Base-by-base conservation (phyloP, 1,139 yeast species). In the Arxiozyma bovina region DNA sequence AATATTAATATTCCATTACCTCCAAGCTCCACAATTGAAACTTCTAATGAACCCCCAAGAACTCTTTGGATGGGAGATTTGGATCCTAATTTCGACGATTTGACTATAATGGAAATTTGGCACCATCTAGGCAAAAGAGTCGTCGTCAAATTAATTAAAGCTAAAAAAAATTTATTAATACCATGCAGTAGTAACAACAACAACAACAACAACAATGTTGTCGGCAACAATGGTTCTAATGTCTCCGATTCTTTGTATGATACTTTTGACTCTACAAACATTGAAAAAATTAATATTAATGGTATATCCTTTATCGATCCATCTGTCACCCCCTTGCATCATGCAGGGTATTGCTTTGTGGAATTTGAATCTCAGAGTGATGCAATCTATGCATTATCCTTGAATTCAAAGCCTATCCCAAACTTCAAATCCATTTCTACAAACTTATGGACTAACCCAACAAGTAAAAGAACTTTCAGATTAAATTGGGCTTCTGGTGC, bases 31-130 rank as follows among this genome's bases (percentile, higher is more conserved):
- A 59, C 61, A 3, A 48, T 60, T 7, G 54, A 52, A 40, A 58
- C 57, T 1, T 58, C 61, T 4, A 40, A 17, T 18, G 73, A 74
- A 18, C 74, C 78, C 17, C 84, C 85, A 42, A 71, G 82, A 55
- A 81, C 86, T 2, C 69, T 89, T 53, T 90, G 96, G 96, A 91
- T 91, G 97, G 98, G 97, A 12, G 97, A 90, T 68, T 73, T 91
- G 50, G 96, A 90, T 62, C 88, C 94, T 1, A 77, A 81, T 71
- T 87, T 94, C 83, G 90, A 86, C 59, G 97, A 90, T 68, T 74
- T 74, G 18, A 76, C 80, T 50, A 80, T 91, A 52, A 75, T 77
- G 45, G 76, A 80, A 54, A 75, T 89, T 53, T 91, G 97, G 97
- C 73, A 71, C 41, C 69, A 73, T 48, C 68, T 76, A 53, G 80